Evolutionary conservation across 257 asterid genomes (phyloP).

Genomic region (Primulina tabacum): DNA sequence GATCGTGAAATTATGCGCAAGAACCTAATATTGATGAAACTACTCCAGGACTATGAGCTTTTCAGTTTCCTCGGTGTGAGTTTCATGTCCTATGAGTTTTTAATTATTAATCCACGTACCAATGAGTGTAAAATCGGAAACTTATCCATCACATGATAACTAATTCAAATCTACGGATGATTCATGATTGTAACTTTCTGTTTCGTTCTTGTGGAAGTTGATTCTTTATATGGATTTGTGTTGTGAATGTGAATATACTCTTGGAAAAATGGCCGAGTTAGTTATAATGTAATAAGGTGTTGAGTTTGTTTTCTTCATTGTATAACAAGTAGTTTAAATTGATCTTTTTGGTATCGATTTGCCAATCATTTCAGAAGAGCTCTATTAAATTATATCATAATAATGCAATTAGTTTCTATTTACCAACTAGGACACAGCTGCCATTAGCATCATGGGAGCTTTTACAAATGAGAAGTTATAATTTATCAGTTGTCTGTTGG

Average conservation of each 20-base stretch:
- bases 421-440: neutral
- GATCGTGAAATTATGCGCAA: slow-evolving; percentile 12
- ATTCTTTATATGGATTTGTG: neutral
- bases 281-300: slow-evolving; percentile 7
- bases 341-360: neutral
- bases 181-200: slow-evolving; percentile 5
- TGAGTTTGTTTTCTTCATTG: neutral
- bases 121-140: slow-evolving; percentile 14
- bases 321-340: slow-evolving; percentile 5
- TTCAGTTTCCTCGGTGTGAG: neutral
- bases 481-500: slow-evolving; percentile 5
- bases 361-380: slow-evolving; percentile 2
- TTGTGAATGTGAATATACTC: neutral
- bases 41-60: neutral
- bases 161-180: slow-evolving; percentile 2
- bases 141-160: neutral
- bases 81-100: slow-evolving; percentile 9
- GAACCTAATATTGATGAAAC: neutral
- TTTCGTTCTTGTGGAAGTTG: slow-evolving; percentile 1
- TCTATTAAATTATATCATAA: slow-evolving; percentile 10
- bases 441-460: slow-evolving; percentile 13
- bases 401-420: slow-evolving; percentile 2
- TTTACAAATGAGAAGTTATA: slow-evolving; percentile 6
- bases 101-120: neutral
- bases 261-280: slow-evolving; percentile 4